Conservation (phyloP, 179 eudicot species). For the Beta lomatogona region DNA sequence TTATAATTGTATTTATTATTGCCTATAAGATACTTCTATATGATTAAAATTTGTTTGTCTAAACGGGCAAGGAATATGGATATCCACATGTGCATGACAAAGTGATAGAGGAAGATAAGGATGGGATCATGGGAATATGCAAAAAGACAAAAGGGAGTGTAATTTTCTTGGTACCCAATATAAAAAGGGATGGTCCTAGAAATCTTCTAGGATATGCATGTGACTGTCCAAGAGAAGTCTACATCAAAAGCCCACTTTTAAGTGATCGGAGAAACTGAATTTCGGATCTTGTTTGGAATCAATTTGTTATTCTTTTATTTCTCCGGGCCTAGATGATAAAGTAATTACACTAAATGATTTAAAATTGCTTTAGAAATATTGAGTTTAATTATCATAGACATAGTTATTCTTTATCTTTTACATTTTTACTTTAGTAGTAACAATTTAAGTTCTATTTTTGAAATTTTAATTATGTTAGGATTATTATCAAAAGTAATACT, state of each 20-base stretch:
- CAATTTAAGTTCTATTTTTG: too few relatives aligned
- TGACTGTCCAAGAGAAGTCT: slow-evolving; percentile 16
- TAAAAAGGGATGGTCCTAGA: slow-evolving; percentile 23
- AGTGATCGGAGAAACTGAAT: background rate
- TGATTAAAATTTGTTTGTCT: too few relatives aligned
- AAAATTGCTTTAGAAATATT: too few relatives aligned
- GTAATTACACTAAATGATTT: too few relatives aligned
- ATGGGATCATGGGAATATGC: slow-evolving; percentile 35
- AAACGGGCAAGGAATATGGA: background rate
- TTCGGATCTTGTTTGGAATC: background rate
- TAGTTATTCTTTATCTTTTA: too few relatives aligned
- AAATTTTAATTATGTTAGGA: too few relatives aligned
- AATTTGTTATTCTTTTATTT: background rate
- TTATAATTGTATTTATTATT: too few relatives aligned
- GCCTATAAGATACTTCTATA: too few relatives aligned
- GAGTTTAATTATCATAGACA: too few relatives aligned
- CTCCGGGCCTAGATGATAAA: too few relatives aligned
- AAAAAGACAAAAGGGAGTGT: slow-evolving; percentile 4
- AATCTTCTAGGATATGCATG: slow-evolving; percentile 29
- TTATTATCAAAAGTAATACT: too few relatives aligned
- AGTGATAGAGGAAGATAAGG: background rate
- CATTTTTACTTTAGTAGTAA: too few relatives aligned
- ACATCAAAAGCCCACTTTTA: slow-evolving; percentile 14
- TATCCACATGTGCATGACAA: background rate
- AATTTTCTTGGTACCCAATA: slow-evolving; percentile 4